Conservation (phyloP, 139 green algal species). For the Marvania coccoides region DNA sequence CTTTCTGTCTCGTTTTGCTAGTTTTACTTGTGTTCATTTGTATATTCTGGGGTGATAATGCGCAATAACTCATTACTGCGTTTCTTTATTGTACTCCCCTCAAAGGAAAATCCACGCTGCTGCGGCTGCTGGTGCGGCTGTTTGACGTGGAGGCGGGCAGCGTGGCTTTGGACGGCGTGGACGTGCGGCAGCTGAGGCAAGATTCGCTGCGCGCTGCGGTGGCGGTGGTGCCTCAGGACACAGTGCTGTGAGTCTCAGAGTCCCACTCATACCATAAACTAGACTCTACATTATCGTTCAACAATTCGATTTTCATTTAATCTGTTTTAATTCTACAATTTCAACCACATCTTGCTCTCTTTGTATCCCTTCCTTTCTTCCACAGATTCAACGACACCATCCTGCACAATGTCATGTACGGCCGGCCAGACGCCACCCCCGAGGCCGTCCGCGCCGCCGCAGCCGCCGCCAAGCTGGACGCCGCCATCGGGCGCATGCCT, state of each 20-base stretch:
- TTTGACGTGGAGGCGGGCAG: slow-evolving; percentile 48
- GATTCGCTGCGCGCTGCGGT: slow-evolving; percentile 51
- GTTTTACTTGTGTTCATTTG: too few species aligned
- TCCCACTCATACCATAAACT: background rate
- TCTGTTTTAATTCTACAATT: too few species aligned
- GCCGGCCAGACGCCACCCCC: slow-evolving; percentile 43
- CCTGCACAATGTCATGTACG: slow-evolving; percentile 51
- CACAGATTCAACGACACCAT: slow-evolving; percentile 51
- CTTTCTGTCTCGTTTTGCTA: too few species aligned
- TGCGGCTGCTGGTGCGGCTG: slow-evolving; percentile 56
- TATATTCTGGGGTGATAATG: too few species aligned
- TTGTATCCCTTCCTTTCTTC: too few species aligned
- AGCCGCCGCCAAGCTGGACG: slow-evolving; percentile 39
- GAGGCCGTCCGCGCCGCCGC: slow-evolving; percentile 60
- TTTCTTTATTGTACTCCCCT: too few species aligned
- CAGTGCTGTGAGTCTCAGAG: background rate
- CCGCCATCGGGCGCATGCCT: slow-evolving; percentile 49
- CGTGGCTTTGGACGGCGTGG: slow-evolving; percentile 60
- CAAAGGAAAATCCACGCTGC: slow-evolving; percentile 48
- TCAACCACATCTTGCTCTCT: slow-evolving; percentile 67
- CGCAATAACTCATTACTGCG: too few species aligned
- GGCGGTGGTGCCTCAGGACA: slow-evolving; percentile 82
- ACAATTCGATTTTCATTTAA: too few species aligned
- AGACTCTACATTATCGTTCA: background rate
- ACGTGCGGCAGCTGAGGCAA: slow-evolving; percentile 54